A percentile compares a stretch with the other conserved stretches of the same genome.
phyloP scores from a whole-genome alignment of 495 filamentous ascomycete genomes.

The Neurospora sublineolata region DNA sequence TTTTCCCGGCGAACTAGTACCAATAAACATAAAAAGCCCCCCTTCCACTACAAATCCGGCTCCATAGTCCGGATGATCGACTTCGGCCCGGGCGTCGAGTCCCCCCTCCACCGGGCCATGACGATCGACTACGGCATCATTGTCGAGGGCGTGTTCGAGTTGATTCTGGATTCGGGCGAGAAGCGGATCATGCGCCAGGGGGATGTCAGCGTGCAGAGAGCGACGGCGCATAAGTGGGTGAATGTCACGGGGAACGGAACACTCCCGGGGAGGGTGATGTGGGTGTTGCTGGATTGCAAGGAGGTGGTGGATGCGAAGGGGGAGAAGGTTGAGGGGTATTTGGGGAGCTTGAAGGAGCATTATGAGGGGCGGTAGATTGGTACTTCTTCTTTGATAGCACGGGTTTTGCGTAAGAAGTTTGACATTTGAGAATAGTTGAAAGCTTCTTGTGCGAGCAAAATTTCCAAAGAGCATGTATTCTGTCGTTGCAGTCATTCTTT shows the following conservation, averaged over 20 bases:
- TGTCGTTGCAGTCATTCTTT: too few species aligned
- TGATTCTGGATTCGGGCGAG: slow-evolving; percentile 44
- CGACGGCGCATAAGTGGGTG: slow-evolving; percentile 48
- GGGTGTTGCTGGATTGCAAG: neutral
- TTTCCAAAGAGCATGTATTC: accelerated
- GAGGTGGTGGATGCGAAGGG: neutral
- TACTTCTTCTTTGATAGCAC: neutral
- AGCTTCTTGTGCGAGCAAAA: neutral
- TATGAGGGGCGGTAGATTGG: neutral
- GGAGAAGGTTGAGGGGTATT: neutral
- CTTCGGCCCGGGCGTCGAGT: slow-evolving; percentile 26
- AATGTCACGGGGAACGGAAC: slow-evolving; percentile 22
- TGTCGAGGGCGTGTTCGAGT: slow-evolving; percentile 47
- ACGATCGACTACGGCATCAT: slow-evolving; percentile 55
- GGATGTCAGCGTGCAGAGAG: slow-evolving; percentile 45
- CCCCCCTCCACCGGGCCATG: slow-evolving; percentile 48
- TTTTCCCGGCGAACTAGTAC: neutral
- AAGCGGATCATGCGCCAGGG: slow-evolving; percentile 37
- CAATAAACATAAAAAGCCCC: neutral
- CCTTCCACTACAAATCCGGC: neutral
- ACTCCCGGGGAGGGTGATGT: neutral
- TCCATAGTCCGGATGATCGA: slow-evolving; percentile 23
- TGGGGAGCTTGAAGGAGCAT: neutral
- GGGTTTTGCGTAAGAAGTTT: neutral
- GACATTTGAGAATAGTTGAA: neutral